Conservation (phyloP, 2,329 filamentous ascomycete genomes). For the Metarhizium robertsii region DNA sequence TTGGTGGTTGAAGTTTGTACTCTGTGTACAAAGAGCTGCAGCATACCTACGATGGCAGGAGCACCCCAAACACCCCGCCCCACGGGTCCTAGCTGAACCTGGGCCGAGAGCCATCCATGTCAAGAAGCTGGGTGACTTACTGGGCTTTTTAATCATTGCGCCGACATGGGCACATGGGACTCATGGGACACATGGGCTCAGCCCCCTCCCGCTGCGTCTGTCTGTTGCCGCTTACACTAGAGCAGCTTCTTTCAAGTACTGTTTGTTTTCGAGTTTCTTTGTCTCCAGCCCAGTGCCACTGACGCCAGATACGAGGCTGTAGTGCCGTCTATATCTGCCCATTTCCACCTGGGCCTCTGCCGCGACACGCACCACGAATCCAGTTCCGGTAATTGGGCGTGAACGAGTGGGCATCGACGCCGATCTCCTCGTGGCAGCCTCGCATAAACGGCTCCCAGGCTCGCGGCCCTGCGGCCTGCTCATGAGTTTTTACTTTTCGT, state of each 20-base stretch:
- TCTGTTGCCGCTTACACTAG: background rate
- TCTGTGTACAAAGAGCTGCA: too few relatives aligned
- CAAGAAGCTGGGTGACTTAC: too few relatives aligned
- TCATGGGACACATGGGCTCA: too few relatives aligned
- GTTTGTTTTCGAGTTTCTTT: background rate
- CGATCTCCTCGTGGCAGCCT: constrained; percentile 2
- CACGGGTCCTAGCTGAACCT: too few relatives aligned
- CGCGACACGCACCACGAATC: background rate
- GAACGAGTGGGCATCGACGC: background rate
- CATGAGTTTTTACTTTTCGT: background rate
- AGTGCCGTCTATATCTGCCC: background rate
- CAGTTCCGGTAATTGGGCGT: background rate
- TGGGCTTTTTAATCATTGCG: too few relatives aligned
- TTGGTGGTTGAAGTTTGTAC: too few relatives aligned
- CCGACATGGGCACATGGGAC: background rate
- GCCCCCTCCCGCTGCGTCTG: too few relatives aligned
- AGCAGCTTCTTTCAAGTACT: background rate
- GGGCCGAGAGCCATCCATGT: too few relatives aligned
- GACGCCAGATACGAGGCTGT: background rate
- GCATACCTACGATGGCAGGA: too few relatives aligned
- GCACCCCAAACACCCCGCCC: too few relatives aligned
- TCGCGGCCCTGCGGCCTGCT: background rate
- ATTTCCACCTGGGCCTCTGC: background rate
- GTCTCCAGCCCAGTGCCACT: background rate
- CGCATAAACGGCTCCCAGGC: background rate